Percentiles rank a stretch among this genome's conserved stretches.
Evolutionary conservation across 768 basidiomycete genomes (phyloP).

Genomic region (Xerocomellus dryophilus): DNA sequence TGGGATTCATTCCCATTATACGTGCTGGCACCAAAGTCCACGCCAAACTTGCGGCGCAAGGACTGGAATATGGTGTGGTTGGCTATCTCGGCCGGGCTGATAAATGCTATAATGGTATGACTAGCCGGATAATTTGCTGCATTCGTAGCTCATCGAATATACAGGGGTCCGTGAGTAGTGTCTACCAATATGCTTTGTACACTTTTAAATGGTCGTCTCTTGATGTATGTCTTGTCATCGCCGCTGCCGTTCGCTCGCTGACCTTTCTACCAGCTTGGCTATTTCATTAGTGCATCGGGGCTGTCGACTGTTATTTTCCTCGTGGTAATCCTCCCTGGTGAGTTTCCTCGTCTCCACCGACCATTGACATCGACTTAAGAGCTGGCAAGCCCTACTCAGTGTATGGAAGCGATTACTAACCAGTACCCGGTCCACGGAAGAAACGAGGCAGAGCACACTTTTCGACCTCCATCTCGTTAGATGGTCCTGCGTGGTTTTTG

Average conservation of each 20-base stretch:
- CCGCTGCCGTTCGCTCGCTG: neutral
- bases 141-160: neutral
- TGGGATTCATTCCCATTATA: constrained; percentile 5
- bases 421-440: neutral
- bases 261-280: neutral
- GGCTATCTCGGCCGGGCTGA: neutral
- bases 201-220: neutral
- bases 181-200: constrained; percentile 4
- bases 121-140: neutral
- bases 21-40: neutral
- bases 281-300: constrained; percentile 2
- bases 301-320: constrained; percentile 2
- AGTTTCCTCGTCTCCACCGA: neutral
- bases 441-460: neutral
- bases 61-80: constrained; percentile 1
- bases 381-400: neutral
- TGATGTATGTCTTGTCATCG: neutral
- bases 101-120: neutral
- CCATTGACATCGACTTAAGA: neutral
- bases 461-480: neutral
- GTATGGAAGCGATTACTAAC: neutral
- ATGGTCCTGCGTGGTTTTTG: neutral
- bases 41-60: neutral
- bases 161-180: neutral
- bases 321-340: neutral